These are phyloP conservation scores for Brassica napus DNA, from an alignment of 345 rosid species.

Conservation along the genomic window DNA sequence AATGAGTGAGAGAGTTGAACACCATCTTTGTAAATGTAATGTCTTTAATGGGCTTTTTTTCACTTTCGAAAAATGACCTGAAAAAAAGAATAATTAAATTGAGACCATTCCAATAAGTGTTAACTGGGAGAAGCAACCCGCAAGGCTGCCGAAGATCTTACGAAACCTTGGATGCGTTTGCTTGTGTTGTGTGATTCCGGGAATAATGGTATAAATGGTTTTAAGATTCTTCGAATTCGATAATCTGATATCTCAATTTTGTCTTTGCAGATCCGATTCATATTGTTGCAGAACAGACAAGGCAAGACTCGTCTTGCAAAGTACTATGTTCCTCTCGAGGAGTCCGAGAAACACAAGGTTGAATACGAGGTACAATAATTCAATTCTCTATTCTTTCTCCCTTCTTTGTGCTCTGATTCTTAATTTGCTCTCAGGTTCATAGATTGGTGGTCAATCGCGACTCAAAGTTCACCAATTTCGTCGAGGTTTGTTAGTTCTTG, in stretches of 20 bases:
- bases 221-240: background rate
- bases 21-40: background rate
- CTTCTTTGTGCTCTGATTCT: background rate
- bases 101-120: background rate
- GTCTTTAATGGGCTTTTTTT: background rate
- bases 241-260: background rate
- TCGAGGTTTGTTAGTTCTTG: slow-evolving; percentile 61
- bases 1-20: too few relatives aligned
- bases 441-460: slow-evolving; percentile 95
- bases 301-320: slow-evolving; percentile 99
- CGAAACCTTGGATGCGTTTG: background rate
- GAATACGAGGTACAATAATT: slow-evolving; percentile 73
- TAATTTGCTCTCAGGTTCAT: slow-evolving; percentile 60
- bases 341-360: slow-evolving; percentile 95
- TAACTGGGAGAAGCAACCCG: too few relatives aligned
- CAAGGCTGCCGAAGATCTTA: background rate
- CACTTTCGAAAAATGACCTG: background rate
- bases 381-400: background rate
- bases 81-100: too few relatives aligned
- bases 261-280: slow-evolving; percentile 84
- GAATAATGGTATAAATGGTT: background rate
- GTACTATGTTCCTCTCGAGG: slow-evolving; percentile 97
- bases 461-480: slow-evolving; percentile 93
- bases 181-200: background rate
- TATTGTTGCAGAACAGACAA: slow-evolving; percentile 93